Base-by-base conservation (phyloP, 1,284 basidiomycete species). In the Cerrena zonata region DNA sequence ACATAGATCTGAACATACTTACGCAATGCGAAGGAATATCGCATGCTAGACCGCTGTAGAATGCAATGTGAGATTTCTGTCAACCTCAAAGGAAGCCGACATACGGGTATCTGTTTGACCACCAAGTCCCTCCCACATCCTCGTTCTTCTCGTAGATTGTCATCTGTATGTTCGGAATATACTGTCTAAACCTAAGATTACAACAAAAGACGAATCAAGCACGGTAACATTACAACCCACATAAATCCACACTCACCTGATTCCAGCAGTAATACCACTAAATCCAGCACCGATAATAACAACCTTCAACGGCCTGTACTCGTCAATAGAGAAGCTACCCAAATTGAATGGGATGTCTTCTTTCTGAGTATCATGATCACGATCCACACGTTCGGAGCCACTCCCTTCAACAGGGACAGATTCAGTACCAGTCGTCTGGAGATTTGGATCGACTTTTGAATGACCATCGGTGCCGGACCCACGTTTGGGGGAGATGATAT, bases 51-150 rank as follows among this genome's bases (percentile, higher is more conserved):
- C 25, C 80, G 74, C 70, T 79, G 56, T 43, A 24, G 15, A 18
- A 34, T 7, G 30, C 15, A 34, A 7, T 7, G 30, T 34, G 7
- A 34, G 30, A 34, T 34, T 34, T 12, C 40, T 21, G 13, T 11
- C 22, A 21, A 36, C n/a, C 34, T 11, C 11, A 36, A 36, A 11
- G 11, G 45, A 3, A 41, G n/a, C n/a, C n/a, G 24, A 53, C 43
- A 48, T 49, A 69, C 11, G 69, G 66, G 50, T 70, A 70, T 50
- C 53, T 62, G 42, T 69, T 70, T 11, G 58, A 53, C 48, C 62
- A 70, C 80, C 80, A 83, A 1, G 78, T 75, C 3, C 80, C 80
- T 23, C 80, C 81, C 21, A 84, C 65, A 2, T 73, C 76, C n/a
- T 70, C 66, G 51, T 75, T 74, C 49, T 76, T 75, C 36, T 83